A percentile compares a stretch with the other conserved stretches of the same genome.
Evolutionary conservation across 192 early-diverging fungal species (phyloP).

Genomic region (Phlyctochytrium bullatum): DNA sequence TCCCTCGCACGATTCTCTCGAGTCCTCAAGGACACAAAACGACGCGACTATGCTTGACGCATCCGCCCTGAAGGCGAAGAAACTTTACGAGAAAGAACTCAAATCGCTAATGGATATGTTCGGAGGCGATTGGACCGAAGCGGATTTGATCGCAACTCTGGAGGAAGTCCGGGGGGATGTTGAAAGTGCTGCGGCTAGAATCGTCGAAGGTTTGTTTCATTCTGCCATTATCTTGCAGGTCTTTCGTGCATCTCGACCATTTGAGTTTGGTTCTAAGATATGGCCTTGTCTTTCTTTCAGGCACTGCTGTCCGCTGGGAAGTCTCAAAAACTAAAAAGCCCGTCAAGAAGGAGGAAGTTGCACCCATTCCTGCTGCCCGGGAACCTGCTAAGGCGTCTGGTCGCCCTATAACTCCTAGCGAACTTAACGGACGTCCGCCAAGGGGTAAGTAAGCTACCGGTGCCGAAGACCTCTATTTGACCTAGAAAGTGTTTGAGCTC

Average conservation of each 20-base stretch:
- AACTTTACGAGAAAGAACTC: conserved; percentile 23
- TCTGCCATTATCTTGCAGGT: no score
- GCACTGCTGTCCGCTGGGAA: conserved; percentile 28
- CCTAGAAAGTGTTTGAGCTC: no score
- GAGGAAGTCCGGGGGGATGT: conserved; percentile 87
- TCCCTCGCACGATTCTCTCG: no score
- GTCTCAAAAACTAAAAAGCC: conserved; percentile 24
- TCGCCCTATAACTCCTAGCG: conserved; percentile 13
- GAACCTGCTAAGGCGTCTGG: conserved; percentile 56
- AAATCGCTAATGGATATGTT: conserved; percentile 39
- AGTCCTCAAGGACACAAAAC: no score
- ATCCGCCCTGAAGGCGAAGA: conserved; percentile 19
- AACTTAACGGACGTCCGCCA: neutral
- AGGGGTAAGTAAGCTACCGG: conserved; percentile 33
- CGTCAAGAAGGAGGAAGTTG: conserved; percentile 7
- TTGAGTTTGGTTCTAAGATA: neutral
- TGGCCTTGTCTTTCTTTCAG: no score
- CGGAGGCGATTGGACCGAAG: conserved; percentile 73
- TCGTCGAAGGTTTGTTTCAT: conserved; percentile 70
- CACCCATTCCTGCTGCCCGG: conserved; percentile 26
- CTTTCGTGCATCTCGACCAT: neutral
- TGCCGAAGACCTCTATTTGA: no score
- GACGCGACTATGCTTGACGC: conserved; percentile 14
- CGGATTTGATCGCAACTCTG: conserved; percentile 79
- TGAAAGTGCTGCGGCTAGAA: conserved; percentile 73